Percentiles rank a stretch among this genome's conserved stretches.
Conservation (phyloP, 1,139 yeast genomes). For the Geotrichum candidum region DNA sequence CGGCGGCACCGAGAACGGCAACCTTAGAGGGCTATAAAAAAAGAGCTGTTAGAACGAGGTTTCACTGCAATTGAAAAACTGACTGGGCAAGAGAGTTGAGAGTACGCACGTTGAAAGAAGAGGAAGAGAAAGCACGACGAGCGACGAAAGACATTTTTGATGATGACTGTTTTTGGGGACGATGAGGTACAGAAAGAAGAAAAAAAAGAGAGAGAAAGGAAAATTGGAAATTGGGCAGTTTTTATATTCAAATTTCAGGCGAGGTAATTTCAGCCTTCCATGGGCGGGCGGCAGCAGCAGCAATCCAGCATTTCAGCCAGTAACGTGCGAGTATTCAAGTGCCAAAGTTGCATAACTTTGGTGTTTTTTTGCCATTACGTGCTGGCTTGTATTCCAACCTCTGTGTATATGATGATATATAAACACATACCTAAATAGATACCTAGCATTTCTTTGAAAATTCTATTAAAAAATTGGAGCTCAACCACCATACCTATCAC, state of each 20-base stretch:
- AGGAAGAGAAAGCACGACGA: conserved; percentile 24
- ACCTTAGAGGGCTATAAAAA: conserved; percentile 26
- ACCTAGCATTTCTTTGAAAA: not conserved
- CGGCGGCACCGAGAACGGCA: conserved; percentile 41
- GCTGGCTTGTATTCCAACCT: not conserved
- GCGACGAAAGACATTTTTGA: conserved; percentile 19
- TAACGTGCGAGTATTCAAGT: conserved; percentile 1
- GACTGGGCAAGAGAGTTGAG: not conserved
- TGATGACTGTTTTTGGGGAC: not conserved
- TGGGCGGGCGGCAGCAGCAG: conserved; percentile 3
- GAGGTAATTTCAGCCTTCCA: conserved; percentile 6
- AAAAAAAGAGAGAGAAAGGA: not conserved
- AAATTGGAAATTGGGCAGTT: conserved; percentile 3
- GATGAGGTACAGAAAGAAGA: conserved; percentile 6
- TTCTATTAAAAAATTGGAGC: not conserved
- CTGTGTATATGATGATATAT: not conserved
- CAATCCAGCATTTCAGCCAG: conserved; percentile 6
- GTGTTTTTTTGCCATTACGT: not conserved
- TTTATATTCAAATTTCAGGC: conserved; percentile 6
- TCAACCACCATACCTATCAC: no score
- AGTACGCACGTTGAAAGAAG: conserved; percentile 20
- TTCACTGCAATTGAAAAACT: not conserved
- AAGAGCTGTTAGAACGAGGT: not conserved
- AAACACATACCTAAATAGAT: not conserved
- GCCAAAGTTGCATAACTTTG: not conserved